phyloP scores from a whole-genome alignment of 805 yeast genomes.

The Hermanozyma aechmeae region DNA sequence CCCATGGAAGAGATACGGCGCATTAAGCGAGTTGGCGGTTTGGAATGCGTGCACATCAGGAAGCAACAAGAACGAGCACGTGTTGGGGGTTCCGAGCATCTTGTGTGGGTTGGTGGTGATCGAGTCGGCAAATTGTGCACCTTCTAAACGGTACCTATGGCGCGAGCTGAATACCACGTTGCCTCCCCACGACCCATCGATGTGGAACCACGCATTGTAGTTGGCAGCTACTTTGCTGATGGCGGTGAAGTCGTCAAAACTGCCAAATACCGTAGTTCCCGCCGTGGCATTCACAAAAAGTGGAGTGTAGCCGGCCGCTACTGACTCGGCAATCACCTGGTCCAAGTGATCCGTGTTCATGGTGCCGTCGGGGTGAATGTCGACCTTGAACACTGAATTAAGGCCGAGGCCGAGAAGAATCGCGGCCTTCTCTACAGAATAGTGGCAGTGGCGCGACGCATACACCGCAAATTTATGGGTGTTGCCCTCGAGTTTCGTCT shows the following conservation, averaged over 20 bases:
- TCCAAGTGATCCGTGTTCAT: constrained; percentile 45
- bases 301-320: constrained; percentile 54
- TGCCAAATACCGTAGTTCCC: constrained; percentile 83
- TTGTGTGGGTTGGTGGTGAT: constrained; percentile 81
- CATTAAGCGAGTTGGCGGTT: constrained; percentile 64
- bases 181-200: constrained; percentile 92
- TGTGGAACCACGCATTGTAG: constrained; percentile 64
- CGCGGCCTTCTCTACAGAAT: constrained; percentile 75
- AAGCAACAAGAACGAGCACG: constrained; percentile 63
- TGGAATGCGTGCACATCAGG: constrained; percentile 62
- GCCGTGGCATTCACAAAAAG: constrained; percentile 76
- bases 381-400: constrained; percentile 51
- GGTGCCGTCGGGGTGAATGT: constrained; percentile 45
- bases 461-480: constrained; percentile 54
- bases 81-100: constrained; percentile 79
- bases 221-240: constrained; percentile 46
- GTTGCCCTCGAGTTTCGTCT: constrained; percentile 58
- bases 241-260: constrained; percentile 59
- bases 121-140: constrained; percentile 61
- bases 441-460: constrained; percentile 66
- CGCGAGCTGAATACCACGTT: constrained; percentile 58
- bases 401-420: constrained; percentile 68
- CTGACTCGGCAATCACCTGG: constrained; percentile 32
- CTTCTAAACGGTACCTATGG: constrained; percentile 40
- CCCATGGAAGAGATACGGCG: constrained; percentile 74